Percentiles rank a stretch among this genome's conserved stretches.
Conservation (phyloP, 2,329 filamentous ascomycete genomes). For the Apiospora phragmitis region DNA sequence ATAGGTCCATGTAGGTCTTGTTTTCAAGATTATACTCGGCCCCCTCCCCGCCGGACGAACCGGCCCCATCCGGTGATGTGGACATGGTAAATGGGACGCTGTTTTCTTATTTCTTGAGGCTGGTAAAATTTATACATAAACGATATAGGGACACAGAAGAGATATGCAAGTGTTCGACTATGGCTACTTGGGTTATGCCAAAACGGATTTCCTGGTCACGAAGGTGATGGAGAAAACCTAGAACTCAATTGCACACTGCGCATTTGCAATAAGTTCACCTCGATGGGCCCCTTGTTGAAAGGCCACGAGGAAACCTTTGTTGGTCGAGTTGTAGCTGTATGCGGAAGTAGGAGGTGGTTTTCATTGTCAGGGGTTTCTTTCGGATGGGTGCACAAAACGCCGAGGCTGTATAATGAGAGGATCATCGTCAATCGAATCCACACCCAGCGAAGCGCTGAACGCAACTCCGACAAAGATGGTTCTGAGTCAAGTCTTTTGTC, state of each 20-base stretch:
- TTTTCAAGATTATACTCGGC: too few relatives aligned
- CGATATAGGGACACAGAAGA: not conserved
- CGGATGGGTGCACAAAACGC: not conserved
- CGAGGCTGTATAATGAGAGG: not conserved
- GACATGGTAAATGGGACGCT: not conserved
- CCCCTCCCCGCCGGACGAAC: not conserved
- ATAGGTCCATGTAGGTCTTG: not conserved
- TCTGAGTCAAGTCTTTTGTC: not conserved
- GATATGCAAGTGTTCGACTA: not conserved
- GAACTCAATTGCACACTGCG: not conserved
- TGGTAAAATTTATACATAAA: not conserved
- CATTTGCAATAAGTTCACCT: not conserved
- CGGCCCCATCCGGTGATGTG: not conserved
- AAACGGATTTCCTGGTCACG: not conserved
- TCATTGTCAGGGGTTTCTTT: slow-evolving; percentile 3
- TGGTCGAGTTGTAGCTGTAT: not conserved
- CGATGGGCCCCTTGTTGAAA: not conserved
- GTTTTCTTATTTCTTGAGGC: not conserved
- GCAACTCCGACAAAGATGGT: not conserved
- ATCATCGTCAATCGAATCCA: not conserved
- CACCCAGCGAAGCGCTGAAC: not conserved
- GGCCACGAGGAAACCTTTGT: not conserved
- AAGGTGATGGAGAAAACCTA: not conserved
- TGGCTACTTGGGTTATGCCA: not conserved
- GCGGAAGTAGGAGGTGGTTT: not conserved